These are phyloP conservation scores for Monilinia fructigena DNA, from an alignment of 2,329 filamentous ascomycete species.

Conservation along the genomic window DNA sequence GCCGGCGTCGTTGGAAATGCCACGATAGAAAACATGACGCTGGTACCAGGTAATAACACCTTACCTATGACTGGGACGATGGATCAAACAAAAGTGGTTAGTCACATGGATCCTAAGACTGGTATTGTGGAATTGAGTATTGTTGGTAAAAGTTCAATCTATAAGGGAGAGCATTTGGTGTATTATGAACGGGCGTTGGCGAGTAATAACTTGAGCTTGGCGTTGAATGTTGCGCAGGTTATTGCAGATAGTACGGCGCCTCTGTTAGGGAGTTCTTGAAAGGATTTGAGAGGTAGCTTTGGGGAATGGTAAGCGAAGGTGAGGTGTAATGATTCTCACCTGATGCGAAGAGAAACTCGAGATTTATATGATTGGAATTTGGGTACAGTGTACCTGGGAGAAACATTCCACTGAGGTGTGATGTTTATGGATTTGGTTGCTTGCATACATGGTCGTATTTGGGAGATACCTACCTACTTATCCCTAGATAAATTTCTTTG, in stretches of 20 bases:
- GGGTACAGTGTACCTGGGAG: not conserved
- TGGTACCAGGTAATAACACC: constrained; percentile 54
- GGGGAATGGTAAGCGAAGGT: no score
- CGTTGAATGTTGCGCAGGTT: constrained; percentile 46
- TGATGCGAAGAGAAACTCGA: not conserved
- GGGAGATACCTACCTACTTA: not conserved
- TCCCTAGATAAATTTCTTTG: not conserved
- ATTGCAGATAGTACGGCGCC: constrained; percentile 32
- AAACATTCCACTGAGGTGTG: no score
- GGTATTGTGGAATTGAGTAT: constrained; percentile 53
- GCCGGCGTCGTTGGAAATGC: constrained; percentile 50
- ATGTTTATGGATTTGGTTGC: not conserved
- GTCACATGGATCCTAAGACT: constrained; percentile 38
- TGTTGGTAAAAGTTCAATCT: constrained; percentile 48
- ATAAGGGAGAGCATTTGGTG: constrained; percentile 49
- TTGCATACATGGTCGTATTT: not conserved
- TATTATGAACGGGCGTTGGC: constrained; percentile 53
- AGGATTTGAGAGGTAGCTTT: no score
- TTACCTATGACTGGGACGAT: constrained; percentile 50
- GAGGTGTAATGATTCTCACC: not conserved
- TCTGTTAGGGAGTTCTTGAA: not conserved
- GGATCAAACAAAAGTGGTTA: constrained; percentile 44
- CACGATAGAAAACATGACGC: constrained; percentile 50
- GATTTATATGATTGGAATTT: not conserved
- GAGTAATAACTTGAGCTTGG: constrained; percentile 46